These are phyloP conservation scores for Plantago major DNA, from an alignment of 257 asterid genomes.

Conservation along the genomic window DNA sequence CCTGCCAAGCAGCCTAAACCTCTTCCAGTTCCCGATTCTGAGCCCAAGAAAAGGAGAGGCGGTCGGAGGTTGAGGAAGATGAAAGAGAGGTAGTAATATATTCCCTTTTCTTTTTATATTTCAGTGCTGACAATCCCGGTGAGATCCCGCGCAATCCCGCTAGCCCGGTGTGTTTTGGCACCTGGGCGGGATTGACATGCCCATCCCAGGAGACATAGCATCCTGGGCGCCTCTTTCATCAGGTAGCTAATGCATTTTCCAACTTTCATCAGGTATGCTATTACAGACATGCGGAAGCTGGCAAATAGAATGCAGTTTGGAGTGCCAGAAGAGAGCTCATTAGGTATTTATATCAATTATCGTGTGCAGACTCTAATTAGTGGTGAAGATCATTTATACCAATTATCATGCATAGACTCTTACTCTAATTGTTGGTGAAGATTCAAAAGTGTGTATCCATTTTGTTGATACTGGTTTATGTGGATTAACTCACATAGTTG, in stretches of 20 bases:
- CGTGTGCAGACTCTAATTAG: not conserved
- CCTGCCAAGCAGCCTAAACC: conserved; percentile 99
- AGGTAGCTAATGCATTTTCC: conserved; percentile 13
- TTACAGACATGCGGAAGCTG: conserved; percentile 95
- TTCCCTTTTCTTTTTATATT: conserved; percentile 1
- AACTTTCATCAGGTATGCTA: conserved; percentile 62
- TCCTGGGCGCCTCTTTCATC: too few species aligned
- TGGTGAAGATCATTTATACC: too few species aligned
- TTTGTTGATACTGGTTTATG: not conserved
- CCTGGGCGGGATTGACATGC: too few species aligned
- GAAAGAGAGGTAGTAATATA: conserved; percentile 74
- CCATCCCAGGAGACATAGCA: too few species aligned
- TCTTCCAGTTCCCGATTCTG: conserved; percentile 98
- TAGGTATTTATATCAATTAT: conserved; percentile 43
- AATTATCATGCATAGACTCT: conserved; percentile 18
- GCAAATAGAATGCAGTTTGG: conserved; percentile 97
- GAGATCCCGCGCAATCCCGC: too few species aligned
- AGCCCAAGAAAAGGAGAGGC: conserved; percentile 96
- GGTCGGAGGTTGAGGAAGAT: conserved; percentile 93
- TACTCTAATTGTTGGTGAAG: not conserved
- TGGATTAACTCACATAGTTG: not conserved
- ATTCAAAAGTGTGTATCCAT: not conserved
- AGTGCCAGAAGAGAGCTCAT: conserved; percentile 94
- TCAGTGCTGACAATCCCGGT: too few species aligned
- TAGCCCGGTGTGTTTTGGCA: too few species aligned